Evolutionary conservation across 495 filamentous ascomycete species (phyloP).

Genomic region (Patellaria atrata): DNA sequence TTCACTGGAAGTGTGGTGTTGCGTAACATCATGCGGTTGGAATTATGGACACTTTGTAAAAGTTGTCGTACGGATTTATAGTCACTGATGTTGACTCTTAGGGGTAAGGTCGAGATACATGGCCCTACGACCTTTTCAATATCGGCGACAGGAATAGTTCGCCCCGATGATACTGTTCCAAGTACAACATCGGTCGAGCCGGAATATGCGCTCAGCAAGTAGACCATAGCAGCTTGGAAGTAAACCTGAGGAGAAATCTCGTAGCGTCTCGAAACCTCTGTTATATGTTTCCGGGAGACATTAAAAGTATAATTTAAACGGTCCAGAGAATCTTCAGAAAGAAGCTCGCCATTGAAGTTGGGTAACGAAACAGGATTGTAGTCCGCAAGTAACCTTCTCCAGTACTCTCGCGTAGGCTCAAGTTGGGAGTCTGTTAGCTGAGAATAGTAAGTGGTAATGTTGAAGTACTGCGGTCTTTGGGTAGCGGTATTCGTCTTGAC

Average conservation of each 20-base stretch:
- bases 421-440: constrained; percentile 12
- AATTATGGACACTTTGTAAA: constrained; percentile 41
- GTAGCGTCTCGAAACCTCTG: constrained; percentile 6
- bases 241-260: constrained; percentile 40
- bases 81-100: constrained; percentile 38
- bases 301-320: not conserved
- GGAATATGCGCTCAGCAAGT: constrained; percentile 46
- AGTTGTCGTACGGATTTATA: constrained; percentile 40
- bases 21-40: constrained; percentile 44
- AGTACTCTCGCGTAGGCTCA: constrained; percentile 34
- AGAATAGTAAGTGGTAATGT: constrained; percentile 30
- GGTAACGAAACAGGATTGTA: constrained; percentile 30
- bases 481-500: constrained; percentile 18
- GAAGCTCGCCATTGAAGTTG: constrained; percentile 27
- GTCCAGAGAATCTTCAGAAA: not conserved
- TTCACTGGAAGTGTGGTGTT: constrained; percentile 44
- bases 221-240: constrained; percentile 55
- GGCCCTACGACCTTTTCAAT: constrained; percentile 63
- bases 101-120: constrained; percentile 52
- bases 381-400: constrained; percentile 38
- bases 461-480: constrained; percentile 37
- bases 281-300: not conserved
- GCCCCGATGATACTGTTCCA: constrained; percentile 62
- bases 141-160: constrained; percentile 46
- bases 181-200: constrained; percentile 55